Evolutionary conservation across 169 alveolate genomes (phyloP), one percentile per base, ranked within the genome.

Genomic region (Plasmodium relictum): DNA sequence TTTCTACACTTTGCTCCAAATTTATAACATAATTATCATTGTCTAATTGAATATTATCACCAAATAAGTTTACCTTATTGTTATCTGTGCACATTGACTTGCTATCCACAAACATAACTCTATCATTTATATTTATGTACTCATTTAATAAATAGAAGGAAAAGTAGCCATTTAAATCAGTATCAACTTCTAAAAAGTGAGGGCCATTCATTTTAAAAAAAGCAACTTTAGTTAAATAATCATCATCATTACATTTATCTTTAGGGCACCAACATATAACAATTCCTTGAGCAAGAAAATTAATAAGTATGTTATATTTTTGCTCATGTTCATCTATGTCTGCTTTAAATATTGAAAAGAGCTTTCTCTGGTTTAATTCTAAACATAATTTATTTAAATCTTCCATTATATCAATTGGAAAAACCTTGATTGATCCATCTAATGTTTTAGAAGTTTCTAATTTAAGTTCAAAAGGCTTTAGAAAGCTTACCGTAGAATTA

Each of bases 151-250:
- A 69, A 3, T 48, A 20, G 45, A 83, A 83, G 31, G 85, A 69
- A 83, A 83, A 83, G 48, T 69, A 10, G 3, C 91, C 91, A 20
- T 54, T 24, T 9, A 45, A 22, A 83, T 83, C 85, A 10, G 91
- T 83, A 59, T 66, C 39, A 18, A 83, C 85, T 68, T 83, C 85
- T 83, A 83, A 58, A 58, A 68, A 45, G 16, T 48, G 14, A 10
- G 91, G 91, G 12, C 86, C 26, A 6, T 71, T 68, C 50, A 62
- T 22, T 83, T 41, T 68, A 37, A 83, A 83, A 48, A 83, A 83
- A 6, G 61, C 91, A 54, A 83, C 91, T 62, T 83, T 83, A 12
- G 78, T 83, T 52, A 83, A 58, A 58, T 83, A 83, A 50, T 83
- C 91, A 83, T 10, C 16, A 16, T 69, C 59, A 37, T 66, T 54